Percentiles rank a stretch among this genome's conserved stretches.
Evolutionary conservation across 768 basidiomycete species (phyloP).

Genomic region (Crassisporium funariophilum): DNA sequence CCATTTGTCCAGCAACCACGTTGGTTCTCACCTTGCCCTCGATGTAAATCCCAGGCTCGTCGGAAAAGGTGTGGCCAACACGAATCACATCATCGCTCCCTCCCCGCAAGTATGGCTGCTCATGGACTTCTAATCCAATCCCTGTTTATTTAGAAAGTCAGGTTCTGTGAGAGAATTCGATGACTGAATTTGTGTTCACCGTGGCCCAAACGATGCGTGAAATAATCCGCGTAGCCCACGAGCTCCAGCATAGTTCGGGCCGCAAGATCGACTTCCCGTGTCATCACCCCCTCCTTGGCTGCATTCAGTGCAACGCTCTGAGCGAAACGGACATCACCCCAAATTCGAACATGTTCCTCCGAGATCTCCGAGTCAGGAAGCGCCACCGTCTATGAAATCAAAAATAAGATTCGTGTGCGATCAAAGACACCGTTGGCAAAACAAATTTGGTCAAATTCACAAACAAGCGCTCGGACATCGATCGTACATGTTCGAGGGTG

Average conservation of each 20-base stretch:
- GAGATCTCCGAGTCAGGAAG: slow-evolving; percentile 60
- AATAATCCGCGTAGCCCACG: slow-evolving; percentile 54
- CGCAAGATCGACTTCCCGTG: slow-evolving; percentile 59
- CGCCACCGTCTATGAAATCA: slow-evolving; percentile 69
- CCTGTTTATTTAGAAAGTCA: slow-evolving; percentile 41
- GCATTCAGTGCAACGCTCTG: slow-evolving; percentile 55
- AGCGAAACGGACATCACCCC: slow-evolving; percentile 66
- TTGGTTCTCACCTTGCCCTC: slow-evolving; percentile 49
- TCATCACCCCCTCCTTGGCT: slow-evolving; percentile 49
- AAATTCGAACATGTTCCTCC: slow-evolving; percentile 51
- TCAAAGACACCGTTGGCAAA: too few relatives aligned
- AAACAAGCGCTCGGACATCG: too few relatives aligned
- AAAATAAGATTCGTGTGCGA: too few relatives aligned
- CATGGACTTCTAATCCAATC: slow-evolving; percentile 84
- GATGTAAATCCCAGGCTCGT: slow-evolving; percentile 81
- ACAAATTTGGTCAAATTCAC: too few relatives aligned
- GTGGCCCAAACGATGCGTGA: slow-evolving; percentile 83
- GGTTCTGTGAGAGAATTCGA: neutral
- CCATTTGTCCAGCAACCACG: neutral
- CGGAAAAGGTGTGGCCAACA: slow-evolving; percentile 74
- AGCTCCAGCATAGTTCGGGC: slow-evolving; percentile 55
- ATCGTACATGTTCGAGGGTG: neutral
- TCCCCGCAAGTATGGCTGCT: slow-evolving; percentile 79
- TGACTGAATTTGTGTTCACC: slow-evolving; percentile 43
- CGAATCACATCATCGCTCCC: slow-evolving; percentile 59